A percentile compares a stretch with the other conserved stretches of the same genome.
phyloP scores from a whole-genome alignment of 208 protist genomes.

The Acanthamoeba lenticulata region DNA sequence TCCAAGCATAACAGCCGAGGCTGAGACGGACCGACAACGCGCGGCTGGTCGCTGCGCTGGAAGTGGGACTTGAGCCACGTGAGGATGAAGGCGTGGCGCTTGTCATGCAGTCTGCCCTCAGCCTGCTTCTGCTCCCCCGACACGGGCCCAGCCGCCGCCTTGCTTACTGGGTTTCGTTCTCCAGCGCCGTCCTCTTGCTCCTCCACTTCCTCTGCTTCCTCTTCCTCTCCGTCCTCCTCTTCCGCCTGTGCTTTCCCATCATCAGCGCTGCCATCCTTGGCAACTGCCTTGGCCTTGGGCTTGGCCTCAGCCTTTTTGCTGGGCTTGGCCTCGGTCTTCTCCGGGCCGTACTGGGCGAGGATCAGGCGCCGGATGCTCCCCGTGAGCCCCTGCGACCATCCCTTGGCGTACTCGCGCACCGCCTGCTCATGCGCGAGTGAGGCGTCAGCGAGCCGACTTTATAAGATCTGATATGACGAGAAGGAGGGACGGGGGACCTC shows the following conservation, averaged over 20 bases:
- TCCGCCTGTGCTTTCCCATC: no score
- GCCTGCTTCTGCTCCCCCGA: neutral
- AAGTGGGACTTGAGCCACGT: neutral
- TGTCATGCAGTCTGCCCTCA: neutral
- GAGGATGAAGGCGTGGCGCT: neutral
- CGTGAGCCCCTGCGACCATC: neutral
- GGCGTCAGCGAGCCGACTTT: neutral
- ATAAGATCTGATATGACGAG: neutral
- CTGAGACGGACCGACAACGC: neutral
- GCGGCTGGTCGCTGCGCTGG: neutral
- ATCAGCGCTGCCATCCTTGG: neutral
- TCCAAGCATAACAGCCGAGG: no score
- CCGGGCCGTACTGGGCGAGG: neutral
- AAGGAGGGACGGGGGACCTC: neutral
- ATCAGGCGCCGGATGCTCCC: neutral
- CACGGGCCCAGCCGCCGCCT: no score
- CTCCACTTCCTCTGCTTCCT: neutral
- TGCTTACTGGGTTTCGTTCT: no score
- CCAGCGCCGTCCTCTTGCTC: neutral
- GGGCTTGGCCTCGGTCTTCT: neutral
- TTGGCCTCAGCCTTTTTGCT: neutral
- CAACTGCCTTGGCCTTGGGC: neutral
- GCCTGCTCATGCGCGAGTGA: neutral
- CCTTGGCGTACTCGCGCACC: neutral
- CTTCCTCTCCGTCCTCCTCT: neutral